Percentiles rank a stretch among this genome's conserved stretches.
phyloP scores from a whole-genome alignment of 2,329 filamentous ascomycete genomes.

The Colletotrichum sp. region DNA sequence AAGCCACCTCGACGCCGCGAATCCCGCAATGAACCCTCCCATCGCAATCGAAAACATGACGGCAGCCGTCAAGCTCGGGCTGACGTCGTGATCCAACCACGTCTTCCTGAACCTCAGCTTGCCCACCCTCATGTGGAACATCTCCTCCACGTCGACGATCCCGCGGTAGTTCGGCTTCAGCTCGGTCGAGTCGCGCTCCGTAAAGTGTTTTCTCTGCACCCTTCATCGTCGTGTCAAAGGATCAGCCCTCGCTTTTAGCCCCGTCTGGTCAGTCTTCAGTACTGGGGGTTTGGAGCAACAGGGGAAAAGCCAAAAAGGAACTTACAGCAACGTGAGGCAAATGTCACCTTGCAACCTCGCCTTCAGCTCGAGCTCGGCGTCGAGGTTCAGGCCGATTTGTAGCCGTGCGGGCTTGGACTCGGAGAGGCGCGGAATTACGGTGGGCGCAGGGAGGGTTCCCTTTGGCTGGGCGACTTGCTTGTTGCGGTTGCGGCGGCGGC shows the following conservation, averaged over 20 bases:
- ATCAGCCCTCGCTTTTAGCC: background rate
- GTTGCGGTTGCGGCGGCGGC: background rate
- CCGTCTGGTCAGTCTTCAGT: constrained; percentile 2
- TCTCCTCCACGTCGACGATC: constrained; percentile 26
- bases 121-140: constrained; percentile 39
- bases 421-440: constrained; percentile 28
- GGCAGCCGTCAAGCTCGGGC: constrained; percentile 26
- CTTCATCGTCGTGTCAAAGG: background rate
- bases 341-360: constrained; percentile 79
- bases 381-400: constrained; percentile 74
- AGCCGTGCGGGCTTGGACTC: constrained; percentile 70
- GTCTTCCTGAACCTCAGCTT: constrained; percentile 31
- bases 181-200: constrained; percentile 3
- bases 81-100: constrained; percentile 35
- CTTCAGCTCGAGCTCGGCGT: constrained; percentile 80
- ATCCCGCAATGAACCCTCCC: constrained; percentile 26
- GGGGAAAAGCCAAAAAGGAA: background rate
- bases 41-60: constrained; percentile 24
- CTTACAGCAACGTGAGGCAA: constrained; percentile 72
- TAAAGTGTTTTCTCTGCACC: constrained; percentile 8
- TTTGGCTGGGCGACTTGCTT: background rate
- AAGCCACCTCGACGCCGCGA: constrained; percentile 12
- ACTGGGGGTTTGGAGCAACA: background rate
- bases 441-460: background rate
- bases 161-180: constrained; percentile 4